These are phyloP conservation scores for Ephemerocybe angulata DNA, from an alignment of 768 basidiomycete genomes.

Conservation along the genomic window DNA sequence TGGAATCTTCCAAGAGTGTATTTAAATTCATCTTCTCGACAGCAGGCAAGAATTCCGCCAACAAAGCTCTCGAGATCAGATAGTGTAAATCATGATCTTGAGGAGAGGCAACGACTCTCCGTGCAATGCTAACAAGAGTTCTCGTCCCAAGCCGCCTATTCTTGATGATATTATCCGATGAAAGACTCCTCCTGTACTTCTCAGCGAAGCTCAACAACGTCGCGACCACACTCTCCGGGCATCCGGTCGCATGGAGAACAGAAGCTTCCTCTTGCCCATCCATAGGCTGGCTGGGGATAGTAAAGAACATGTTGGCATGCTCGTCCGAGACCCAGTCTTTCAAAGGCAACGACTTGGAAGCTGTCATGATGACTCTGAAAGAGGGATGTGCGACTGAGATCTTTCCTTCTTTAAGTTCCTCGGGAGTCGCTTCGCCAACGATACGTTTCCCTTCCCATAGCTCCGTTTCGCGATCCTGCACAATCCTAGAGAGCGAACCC, in stretches of 20 bases:
- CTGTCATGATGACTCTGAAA: slow-evolving; percentile 59
- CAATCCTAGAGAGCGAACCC: slow-evolving; percentile 54
- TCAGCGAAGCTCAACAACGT: slow-evolving; percentile 51
- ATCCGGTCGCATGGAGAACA: slow-evolving; percentile 50
- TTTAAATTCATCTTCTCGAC: slow-evolving; percentile 55
- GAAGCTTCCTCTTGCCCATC: slow-evolving; percentile 43
- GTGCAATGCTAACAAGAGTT: slow-evolving; percentile 52
- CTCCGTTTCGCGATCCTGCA: slow-evolving; percentile 61
- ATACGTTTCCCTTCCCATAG: slow-evolving; percentile 63
- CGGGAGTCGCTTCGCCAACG: slow-evolving; percentile 42
- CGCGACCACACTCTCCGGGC: slow-evolving; percentile 33
- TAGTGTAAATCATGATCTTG: slow-evolving; percentile 42
- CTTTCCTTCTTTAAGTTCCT: slow-evolving; percentile 42
- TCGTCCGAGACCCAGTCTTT: slow-evolving; percentile 67
- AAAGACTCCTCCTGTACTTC: slow-evolving; percentile 53
- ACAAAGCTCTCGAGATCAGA: slow-evolving; percentile 46
- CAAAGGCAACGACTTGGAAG: slow-evolving; percentile 61
- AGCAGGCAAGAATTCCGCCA: slow-evolving; percentile 60
- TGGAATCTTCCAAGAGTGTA: slow-evolving; percentile 46
- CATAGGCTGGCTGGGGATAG: slow-evolving; percentile 61
- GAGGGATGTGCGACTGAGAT: slow-evolving; percentile 52
- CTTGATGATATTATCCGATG: slow-evolving; percentile 53
- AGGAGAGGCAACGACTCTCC: slow-evolving; percentile 44
- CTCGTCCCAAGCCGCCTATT: slow-evolving; percentile 63
- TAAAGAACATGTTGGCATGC: slow-evolving; percentile 69